Base-by-base conservation (phyloP, 1,139 yeast species). In the Geotrichum citri-aurantii region DNA sequence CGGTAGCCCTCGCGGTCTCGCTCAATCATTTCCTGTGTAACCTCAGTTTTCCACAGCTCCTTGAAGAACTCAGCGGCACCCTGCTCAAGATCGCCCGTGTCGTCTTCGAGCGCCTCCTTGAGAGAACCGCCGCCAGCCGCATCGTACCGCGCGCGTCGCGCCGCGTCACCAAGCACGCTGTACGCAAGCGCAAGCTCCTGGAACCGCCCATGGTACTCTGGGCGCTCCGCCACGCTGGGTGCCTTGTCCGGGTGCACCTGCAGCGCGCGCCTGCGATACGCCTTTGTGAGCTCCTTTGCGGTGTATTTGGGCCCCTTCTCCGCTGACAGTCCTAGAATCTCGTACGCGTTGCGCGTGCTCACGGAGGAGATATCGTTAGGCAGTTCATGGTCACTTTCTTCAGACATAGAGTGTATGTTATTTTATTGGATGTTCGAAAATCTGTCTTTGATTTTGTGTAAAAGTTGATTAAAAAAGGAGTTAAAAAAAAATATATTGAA, bases 221-320 rank as follows among this genome's bases (percentile, higher is more conserved):
- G 71, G 31, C 63, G 69, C 49, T 71, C 73, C 1, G 71, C 71
- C 6, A 69, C 71, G 3, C 73, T 69, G 23, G 69, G 72, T 61
- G 81, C 82, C 69, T 89, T 90, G 71, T 90, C 97, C 0, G 97
- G 97, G 69, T 90, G 97, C 63, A 81, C 80, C 62, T 78, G 75
- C 50, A 90, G 77, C 65, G 95, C 89, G 48, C 82, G 74, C 62
- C 81, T 82, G 65, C 91, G 82, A 71, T 90, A 90, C 0, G 91
- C 82, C 67, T 81, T 83, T 68, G 86, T 88, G 65, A 90, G 80
- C 19, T 80, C 85, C 0, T 80, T 73, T 0, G 81, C 82, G 1
- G 82, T 72, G 1, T 83, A 77, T 1, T 70, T 67, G 26, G 62
- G 65, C 1, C 67, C 66, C 1, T 82, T 79, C 14, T 29, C 21